Evolutionary conservation across 805 yeast genomes (phyloP).

Genomic region (Metschnikowia cerradonensis): DNA sequence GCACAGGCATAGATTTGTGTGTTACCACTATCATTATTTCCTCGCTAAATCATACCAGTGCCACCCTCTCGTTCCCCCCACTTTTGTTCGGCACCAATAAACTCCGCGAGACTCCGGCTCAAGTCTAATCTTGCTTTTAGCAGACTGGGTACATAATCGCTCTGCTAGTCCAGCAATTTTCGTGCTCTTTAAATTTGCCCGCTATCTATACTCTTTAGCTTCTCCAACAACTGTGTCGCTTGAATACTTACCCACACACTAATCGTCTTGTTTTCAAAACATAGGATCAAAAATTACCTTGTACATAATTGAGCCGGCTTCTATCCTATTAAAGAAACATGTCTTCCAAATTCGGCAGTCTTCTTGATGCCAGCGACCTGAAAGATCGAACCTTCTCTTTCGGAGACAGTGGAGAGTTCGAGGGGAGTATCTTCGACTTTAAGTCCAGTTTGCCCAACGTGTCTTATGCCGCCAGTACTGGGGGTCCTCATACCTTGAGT

Average conservation of each 20-base stretch:
- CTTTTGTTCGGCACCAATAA: conserved; percentile 4
- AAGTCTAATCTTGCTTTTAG: conserved; percentile 1
- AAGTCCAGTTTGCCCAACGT: conserved; percentile 36
- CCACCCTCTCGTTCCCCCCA: conserved; percentile 1
- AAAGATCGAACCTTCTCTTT: conserved; percentile 39
- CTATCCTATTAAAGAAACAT: background rate
- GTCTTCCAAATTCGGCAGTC: conserved; percentile 27
- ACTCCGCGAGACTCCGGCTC: background rate
- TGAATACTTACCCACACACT: background rate
- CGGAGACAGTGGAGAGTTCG: conserved; percentile 43
- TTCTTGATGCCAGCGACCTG: conserved; percentile 39
- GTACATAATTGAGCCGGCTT: conserved; percentile 20
- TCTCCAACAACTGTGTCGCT: background rate
- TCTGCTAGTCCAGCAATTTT: background rate
- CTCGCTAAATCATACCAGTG: conserved; percentile 1
- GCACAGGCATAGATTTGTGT: background rate
- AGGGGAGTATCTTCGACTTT: conserved; percentile 41
- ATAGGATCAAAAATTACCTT: conserved; percentile 2
- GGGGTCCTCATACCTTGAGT: conserved; percentile 20
- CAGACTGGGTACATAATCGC: background rate
- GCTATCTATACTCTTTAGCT: background rate
- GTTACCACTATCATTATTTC: background rate
- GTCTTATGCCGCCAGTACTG: conserved; percentile 20
- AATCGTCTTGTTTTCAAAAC: background rate
- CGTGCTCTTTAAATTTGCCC: background rate